Base-by-base conservation (phyloP, 345 rosid genomes). In the Populus pruinosa region DNA sequence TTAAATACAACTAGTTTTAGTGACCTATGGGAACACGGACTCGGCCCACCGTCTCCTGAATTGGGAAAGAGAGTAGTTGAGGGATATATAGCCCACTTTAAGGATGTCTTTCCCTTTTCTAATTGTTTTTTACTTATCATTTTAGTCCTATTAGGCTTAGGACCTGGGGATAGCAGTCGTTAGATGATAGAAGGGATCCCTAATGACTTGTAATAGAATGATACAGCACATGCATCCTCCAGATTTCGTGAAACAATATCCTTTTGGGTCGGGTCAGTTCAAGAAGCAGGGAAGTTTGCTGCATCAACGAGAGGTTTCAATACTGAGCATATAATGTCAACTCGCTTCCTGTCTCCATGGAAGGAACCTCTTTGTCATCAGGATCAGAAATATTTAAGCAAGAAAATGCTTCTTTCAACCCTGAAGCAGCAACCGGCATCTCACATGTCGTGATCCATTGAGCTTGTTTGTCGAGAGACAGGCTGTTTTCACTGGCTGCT, bases 331-430 rank as follows among this genome's bases (percentile, higher is more conserved):
- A 93, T 84, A 47, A 80, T 78, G 86, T 93, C 94, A 44, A 86
- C 90, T 69, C 81, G 84, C 80, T 80, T 86, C 98, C 98, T 91
- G 65, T 89, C 92, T 88, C 92, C 81, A 83, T 66, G 44, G 92
- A 82, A 53, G 91, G 94, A 74, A 91, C 86, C 49, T 87, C 84
- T 81, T 87, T 90, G 87, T 87, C 91, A 81, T 89, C 90, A 2
- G 93, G 93, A 82, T 90, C 98, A 69, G 89, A 88, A 70, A 93
- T 85, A 61, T 90, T 92, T 81, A 93, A 80, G 87, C 97, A 93
- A 71, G 89, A 81, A 85, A 93, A 93, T 33, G 90, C 97, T 88
- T 92, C 94, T 85, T 88, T 93, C 70, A 88, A 80, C 75, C 92
- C 95, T 5, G 84, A 88, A 77, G 97, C 95, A 82, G 92, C 92